These are phyloP conservation scores for Stagonosporopsis rhizophila DNA, from an alignment of 2,329 filamentous ascomycete species.

Conservation along the genomic window DNA sequence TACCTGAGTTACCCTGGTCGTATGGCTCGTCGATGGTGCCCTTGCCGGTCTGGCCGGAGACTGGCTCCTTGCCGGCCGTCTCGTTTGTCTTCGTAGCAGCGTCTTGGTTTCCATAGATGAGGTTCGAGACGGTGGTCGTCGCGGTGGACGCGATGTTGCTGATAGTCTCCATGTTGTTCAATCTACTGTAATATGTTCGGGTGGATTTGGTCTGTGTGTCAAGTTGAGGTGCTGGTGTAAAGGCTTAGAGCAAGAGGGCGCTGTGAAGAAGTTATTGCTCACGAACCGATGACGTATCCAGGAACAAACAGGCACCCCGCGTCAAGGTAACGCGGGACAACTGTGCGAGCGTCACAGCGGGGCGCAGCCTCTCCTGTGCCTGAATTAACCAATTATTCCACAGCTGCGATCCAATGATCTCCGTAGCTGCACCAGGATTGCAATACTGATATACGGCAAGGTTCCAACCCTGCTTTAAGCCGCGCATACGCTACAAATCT, in stretches of 20 bases:
- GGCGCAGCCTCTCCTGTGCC: conserved; percentile 16
- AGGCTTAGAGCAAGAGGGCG: conserved; percentile 14
- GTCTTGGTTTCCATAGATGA: conserved; percentile 48
- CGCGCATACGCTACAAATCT: conserved; percentile 8
- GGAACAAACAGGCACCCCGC: conserved; percentile 16
- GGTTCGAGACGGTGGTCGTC: conserved; percentile 41
- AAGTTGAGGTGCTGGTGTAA: conserved; percentile 1
- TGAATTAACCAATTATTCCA: conserved; percentile 7
- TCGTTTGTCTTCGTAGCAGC: conserved; percentile 47
- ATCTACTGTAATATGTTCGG: background rate
- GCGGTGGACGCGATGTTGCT: conserved; percentile 42
- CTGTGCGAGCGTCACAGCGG: conserved; percentile 24
- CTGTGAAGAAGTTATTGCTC: conserved; percentile 20
- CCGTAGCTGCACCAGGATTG: background rate
- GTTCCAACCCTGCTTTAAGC: conserved; percentile 12
- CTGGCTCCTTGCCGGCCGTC: conserved; percentile 65
- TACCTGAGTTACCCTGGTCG: conserved; percentile 76
- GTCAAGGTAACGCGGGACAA: conserved; percentile 23
- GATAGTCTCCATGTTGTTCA: conserved; percentile 48
- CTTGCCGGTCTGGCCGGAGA: conserved; percentile 73
- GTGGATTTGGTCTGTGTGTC: background rate
- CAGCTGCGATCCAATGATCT: conserved; percentile 11
- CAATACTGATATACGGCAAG: conserved; percentile 6
- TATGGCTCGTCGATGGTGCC: conserved; percentile 75
- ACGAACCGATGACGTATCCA: conserved; percentile 29